Evolutionary conservation across 2,329 filamentous ascomycete genomes (phyloP).

Genomic region (Hymenoscyphus albidus): DNA sequence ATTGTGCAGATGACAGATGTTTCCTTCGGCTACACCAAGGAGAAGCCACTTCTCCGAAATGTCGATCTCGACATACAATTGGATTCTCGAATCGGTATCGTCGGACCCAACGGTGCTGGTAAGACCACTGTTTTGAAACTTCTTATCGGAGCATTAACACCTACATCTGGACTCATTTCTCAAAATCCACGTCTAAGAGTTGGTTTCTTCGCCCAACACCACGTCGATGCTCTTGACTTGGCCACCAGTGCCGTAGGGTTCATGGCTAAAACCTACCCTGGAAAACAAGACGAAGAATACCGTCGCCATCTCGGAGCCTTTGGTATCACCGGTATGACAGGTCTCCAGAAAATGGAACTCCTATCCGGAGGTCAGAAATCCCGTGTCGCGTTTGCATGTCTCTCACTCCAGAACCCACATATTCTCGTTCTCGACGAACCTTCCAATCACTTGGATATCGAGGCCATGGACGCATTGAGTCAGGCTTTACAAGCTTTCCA

Average conservation of each 20-base stretch:
- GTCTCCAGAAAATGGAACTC: conserved; percentile 90
- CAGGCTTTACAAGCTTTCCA: conserved; percentile 81
- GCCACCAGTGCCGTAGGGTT: conserved; percentile 87
- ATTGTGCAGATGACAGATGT: conserved; percentile 97
- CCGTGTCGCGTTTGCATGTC: conserved; percentile 94
- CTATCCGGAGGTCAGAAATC: conserved; percentile 98
- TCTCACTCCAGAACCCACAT: conserved; percentile 90
- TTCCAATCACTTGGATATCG: conserved; percentile 97
- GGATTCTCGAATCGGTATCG: conserved; percentile 96
- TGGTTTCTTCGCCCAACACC: conserved; percentile 97
- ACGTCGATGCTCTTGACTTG: conserved; percentile 92
- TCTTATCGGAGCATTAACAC: conserved; percentile 79
- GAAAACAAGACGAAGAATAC: conserved; percentile 93
- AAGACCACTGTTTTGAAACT: conserved; percentile 98
- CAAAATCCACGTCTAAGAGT: conserved; percentile 84
- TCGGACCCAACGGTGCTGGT: conserved; percentile 98
- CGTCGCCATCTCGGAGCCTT: conserved; percentile 89
- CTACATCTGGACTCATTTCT: conserved; percentile 77
- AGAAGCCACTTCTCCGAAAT: conserved; percentile 75
- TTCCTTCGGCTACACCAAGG: conserved; percentile 79
- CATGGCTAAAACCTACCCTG: conserved; percentile 90
- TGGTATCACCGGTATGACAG: conserved; percentile 88
- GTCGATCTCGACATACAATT: conserved; percentile 96
- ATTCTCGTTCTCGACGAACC: conserved; percentile 98
- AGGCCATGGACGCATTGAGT: conserved; percentile 90